Evolutionary conservation across 2,329 filamentous ascomycete species (phyloP).

Genomic region (Pseudogymnoascus sp.): DNA sequence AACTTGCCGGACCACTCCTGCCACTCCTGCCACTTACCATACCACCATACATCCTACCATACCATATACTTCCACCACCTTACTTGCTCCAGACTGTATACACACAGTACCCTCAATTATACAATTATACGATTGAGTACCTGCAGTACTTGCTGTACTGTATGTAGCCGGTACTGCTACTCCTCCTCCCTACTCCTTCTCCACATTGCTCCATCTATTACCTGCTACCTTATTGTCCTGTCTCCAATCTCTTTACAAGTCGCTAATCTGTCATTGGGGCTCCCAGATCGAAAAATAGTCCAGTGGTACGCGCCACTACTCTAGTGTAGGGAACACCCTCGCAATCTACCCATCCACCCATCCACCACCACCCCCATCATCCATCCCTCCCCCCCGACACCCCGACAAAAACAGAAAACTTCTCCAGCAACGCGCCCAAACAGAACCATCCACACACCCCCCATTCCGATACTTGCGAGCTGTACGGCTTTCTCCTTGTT

Average conservation of each 20-base stretch:
- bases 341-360: not conserved
- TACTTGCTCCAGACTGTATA: not conserved
- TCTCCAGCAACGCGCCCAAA: not conserved
- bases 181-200: not conserved
- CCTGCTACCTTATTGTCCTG: not conserved
- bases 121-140: too few species aligned
- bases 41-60: not conserved
- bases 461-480: too few species aligned
- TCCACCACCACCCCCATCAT: not conserved
- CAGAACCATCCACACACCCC: not conserved
- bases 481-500: too few species aligned
- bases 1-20: not conserved
- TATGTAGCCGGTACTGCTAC: not conserved
- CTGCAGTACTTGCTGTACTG: not conserved
- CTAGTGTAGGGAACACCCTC: not conserved
- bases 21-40: not conserved
- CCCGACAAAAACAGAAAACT: conserved; percentile 2
- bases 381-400: not conserved
- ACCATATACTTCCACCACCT: not conserved
- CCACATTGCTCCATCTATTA: not conserved
- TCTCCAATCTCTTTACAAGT: not conserved
- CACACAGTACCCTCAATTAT: not conserved
- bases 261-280: not conserved
- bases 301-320: not conserved
- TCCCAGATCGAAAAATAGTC: not conserved